These are phyloP conservation scores for Cytospora piceae DNA, from an alignment of 2,329 filamentous ascomycete genomes.

Conservation along the genomic window DNA sequence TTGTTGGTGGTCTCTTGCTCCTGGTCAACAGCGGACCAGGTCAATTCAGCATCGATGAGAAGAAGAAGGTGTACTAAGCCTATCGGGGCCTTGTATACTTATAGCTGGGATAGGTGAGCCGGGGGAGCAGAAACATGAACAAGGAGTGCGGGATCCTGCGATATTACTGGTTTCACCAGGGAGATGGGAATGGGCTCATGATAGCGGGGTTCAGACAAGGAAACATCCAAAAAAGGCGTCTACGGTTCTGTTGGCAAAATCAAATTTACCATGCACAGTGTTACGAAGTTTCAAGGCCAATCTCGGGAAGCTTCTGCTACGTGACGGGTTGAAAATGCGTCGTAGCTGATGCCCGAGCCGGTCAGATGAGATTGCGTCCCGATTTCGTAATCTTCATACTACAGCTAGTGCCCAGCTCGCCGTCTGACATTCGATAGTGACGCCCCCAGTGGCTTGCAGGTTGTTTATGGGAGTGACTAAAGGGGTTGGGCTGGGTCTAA, in stretches of 20 bases:
- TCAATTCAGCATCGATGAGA: slow-evolving; percentile 98
- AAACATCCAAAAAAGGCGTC: slow-evolving; percentile 25
- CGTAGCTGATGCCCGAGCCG: background rate
- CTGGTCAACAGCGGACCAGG: slow-evolving; percentile 98
- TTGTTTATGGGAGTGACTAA: background rate
- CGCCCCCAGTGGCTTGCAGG: background rate
- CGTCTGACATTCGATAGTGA: background rate
- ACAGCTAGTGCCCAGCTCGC: background rate
- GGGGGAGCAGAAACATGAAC: slow-evolving; percentile 2
- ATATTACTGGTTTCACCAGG: slow-evolving; percentile 16
- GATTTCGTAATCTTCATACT: background rate
- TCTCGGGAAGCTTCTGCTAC: no score
- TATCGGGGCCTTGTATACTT: background rate
- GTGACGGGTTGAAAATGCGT: background rate
- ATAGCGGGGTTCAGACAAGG: slow-evolving; percentile 13
- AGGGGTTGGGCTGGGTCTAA: background rate
- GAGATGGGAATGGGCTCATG: slow-evolving; percentile 11
- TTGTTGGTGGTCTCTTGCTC: slow-evolving; percentile 93
- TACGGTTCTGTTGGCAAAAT: slow-evolving; percentile 16
- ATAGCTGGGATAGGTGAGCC: background rate
- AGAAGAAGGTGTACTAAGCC: slow-evolving; percentile 97
- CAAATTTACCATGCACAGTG: background rate
- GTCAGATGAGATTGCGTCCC: background rate
- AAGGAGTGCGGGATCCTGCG: slow-evolving; percentile 15
- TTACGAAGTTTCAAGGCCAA: background rate